phyloP scores from a whole-genome alignment of 1,284 basidiomycete species.

The Puccinia horiana region DNA sequence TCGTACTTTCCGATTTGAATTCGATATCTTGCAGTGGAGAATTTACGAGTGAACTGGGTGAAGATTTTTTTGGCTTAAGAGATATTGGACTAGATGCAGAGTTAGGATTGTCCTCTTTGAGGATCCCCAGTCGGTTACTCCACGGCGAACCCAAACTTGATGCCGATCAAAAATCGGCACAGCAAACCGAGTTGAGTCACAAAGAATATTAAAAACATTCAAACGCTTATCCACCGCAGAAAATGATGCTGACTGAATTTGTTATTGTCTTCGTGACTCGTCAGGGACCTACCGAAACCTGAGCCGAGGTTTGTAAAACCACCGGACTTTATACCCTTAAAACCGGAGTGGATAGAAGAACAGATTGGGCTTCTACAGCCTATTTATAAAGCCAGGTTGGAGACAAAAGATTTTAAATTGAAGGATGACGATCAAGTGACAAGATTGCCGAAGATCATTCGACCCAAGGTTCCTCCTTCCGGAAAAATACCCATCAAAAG shows the following conservation, averaged over 20 bases:
- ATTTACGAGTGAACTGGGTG: slow-evolving; percentile 82
- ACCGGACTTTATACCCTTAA: slow-evolving; percentile 26
- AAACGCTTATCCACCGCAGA: background rate
- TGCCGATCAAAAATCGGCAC: background rate
- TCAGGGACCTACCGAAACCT: slow-evolving; percentile 18
- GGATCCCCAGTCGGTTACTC: slow-evolving; percentile 76
- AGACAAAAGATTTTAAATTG: slow-evolving; percentile 37
- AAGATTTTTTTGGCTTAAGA: slow-evolving; percentile 87
- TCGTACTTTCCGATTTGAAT: slow-evolving; percentile 36
- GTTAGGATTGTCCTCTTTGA: slow-evolving; percentile 73
- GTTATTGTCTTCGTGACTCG: background rate
- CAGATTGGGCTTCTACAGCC: slow-evolving; percentile 36
- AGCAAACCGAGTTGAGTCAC: slow-evolving; percentile 31
- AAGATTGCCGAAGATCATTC: slow-evolving; percentile 33
- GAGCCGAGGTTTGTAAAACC: slow-evolving; percentile 42
- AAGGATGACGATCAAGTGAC: slow-evolving; percentile 44
- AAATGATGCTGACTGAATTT: background rate
- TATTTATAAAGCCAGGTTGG: slow-evolving; percentile 31
- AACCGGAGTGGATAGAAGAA: slow-evolving; percentile 36
- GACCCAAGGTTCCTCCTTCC: slow-evolving; percentile 49
- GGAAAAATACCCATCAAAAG: slow-evolving; percentile 46
- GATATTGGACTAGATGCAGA: slow-evolving; percentile 87
- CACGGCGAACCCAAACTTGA: slow-evolving; percentile 61
- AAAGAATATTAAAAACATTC: background rate
- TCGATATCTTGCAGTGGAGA: slow-evolving; percentile 66